A percentile compares a stretch with the other conserved stretches of the same genome.
Evolutionary conservation across 1,139 yeast species (phyloP).

Genomic region (Pichia sp.): DNA sequence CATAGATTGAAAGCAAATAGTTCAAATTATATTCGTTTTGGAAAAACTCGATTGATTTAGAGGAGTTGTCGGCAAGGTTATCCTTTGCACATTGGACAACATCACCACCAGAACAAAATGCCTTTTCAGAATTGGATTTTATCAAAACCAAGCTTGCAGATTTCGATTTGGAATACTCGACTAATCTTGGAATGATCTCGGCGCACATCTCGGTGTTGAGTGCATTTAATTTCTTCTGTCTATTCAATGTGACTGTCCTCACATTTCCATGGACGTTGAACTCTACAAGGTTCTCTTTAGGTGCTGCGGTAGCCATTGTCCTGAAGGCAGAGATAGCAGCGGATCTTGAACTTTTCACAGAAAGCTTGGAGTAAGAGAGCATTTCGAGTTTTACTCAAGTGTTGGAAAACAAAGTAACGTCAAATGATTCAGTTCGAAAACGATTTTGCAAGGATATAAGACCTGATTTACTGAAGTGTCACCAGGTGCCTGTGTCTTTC

Average conservation of each 20-base stretch:
- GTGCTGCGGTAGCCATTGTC: slow-evolving; percentile 24
- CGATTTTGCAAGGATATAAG: no score
- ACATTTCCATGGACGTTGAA: slow-evolving; percentile 62
- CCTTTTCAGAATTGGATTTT: slow-evolving; percentile 60
- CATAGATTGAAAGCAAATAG: slow-evolving; percentile 71
- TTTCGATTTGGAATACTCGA: slow-evolving; percentile 70
- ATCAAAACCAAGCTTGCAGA: slow-evolving; percentile 63
- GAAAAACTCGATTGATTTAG: slow-evolving; percentile 64
- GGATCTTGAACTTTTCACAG: slow-evolving; percentile 1
- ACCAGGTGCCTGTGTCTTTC: no score
- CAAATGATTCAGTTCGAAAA: no score
- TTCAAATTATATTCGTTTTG: slow-evolving; percentile 77
- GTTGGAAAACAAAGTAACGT: no score
- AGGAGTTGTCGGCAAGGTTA: slow-evolving; percentile 47
- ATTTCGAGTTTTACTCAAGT: background rate
- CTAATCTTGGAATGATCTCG: slow-evolving; percentile 67
- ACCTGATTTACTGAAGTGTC: background rate
- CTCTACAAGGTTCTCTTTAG: slow-evolving; percentile 43
- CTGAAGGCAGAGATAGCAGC: slow-evolving; percentile 11
- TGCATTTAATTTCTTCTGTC: slow-evolving; percentile 83
- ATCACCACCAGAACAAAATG: slow-evolving; percentile 92
- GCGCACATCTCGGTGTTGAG: slow-evolving; percentile 74
- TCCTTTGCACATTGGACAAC: slow-evolving; percentile 69
- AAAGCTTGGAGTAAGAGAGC: slow-evolving; percentile 10
- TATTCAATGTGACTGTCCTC: slow-evolving; percentile 72